phyloP scores from a whole-genome alignment of 1,284 basidiomycete species.

The Tausonia pullulans region DNA sequence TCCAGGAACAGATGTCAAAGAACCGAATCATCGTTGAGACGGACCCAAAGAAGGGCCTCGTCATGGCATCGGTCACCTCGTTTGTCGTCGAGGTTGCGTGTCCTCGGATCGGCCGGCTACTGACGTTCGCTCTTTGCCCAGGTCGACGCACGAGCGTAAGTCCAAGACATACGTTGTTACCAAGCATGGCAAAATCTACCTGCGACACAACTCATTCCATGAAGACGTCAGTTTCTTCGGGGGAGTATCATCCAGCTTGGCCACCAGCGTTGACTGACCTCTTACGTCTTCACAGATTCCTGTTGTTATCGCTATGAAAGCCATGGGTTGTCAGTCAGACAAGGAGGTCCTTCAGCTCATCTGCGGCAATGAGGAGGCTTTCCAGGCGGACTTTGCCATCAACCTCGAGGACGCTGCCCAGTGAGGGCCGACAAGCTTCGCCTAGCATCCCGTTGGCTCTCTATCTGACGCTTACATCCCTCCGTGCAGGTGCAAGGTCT shows the following conservation, averaged over 20 bases:
- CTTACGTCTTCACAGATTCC: conserved; percentile 47
- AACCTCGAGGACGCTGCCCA: conserved; percentile 91
- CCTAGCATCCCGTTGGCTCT: not conserved
- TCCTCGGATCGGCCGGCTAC: not conserved
- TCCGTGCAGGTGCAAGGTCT: conserved; percentile 54
- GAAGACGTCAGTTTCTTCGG: conserved; percentile 47
- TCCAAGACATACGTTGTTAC: conserved; percentile 97
- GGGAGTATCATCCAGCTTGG: not conserved
- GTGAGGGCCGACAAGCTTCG: conserved; percentile 18
- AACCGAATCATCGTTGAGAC: conserved; percentile 98
- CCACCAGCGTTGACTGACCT: not conserved
- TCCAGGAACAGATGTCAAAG: conserved; percentile 98
- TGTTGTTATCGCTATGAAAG: conserved; percentile 91
- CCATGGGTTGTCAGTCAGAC: conserved; percentile 91
- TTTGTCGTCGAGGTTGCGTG: conserved; percentile 37
- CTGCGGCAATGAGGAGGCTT: conserved; percentile 82
- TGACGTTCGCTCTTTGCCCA: conserved; percentile 28
- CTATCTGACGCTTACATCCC: not conserved
- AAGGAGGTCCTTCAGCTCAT: conserved; percentile 94
- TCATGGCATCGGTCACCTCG: conserved; percentile 96
- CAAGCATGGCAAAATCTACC: conserved; percentile 86
- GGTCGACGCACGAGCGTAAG: conserved; percentile 95
- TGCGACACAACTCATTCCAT: conserved; percentile 96
- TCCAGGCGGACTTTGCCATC: conserved; percentile 77
- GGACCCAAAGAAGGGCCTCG: conserved; percentile 77